Base-by-base conservation (phyloP, 1,284 basidiomycete genomes). In the Psilocybe mexicana region DNA sequence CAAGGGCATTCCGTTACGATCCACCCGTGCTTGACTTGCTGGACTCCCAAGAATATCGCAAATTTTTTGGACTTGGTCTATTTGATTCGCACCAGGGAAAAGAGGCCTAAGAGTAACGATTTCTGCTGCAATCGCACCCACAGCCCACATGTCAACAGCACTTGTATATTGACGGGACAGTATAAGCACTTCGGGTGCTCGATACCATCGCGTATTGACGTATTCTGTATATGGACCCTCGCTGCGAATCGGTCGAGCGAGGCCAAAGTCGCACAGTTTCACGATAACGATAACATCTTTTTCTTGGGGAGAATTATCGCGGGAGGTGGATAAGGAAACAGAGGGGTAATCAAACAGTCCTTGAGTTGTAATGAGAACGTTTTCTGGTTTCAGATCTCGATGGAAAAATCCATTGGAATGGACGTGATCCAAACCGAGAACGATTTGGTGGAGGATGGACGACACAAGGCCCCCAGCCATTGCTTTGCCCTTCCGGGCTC, bases 351-450 rank as follows among this genome's bases (percentile, higher is more conserved):
- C 92, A 62, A 89, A 88, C 49, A 96, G 80, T 24, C 95, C 95
- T 8, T 93, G 96, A 1, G 96, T 98, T 11, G 96, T 98, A 67
- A 98, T 95, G 54, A 98, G 86, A n/a, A 98, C 85, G 67, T 98
- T 98, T 72, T 98, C 96, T 11, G 96, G 96, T 73, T 98, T 98
- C 90, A 98, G 93, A 74, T 98, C 96, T 56, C 96, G 92, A 72
- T 98, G 96, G 70, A 98, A 97, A 75, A 95, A 98, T 54, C 94
- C 94, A 45, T 88, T 81, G 10, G 78, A 72, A 73, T 98, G 96
- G 63, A 98, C 92, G 72, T 98, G 96, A 66, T 92, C 79, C 30
- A 98, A 81, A 26, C 95, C 96, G 12, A 84, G 78, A 43, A 94
- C 85, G 64, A 94, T 91, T 74, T 98, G 96, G 55, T 87, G 84